These are phyloP conservation scores for Metschnikowia cubensis DNA, from an alignment of 805 yeast genomes.

Conservation along the genomic window DNA sequence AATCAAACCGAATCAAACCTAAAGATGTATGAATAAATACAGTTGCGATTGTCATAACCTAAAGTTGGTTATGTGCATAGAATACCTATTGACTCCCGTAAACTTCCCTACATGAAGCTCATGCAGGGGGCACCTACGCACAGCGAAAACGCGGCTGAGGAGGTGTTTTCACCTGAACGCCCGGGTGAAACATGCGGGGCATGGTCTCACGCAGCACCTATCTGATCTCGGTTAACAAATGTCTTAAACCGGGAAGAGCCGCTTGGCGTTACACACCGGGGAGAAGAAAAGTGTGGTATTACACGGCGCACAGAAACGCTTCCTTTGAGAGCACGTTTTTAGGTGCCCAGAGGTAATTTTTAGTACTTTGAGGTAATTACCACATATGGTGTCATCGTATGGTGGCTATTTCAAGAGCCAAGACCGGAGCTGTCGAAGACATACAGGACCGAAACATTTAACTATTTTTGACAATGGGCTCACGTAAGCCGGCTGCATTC, in stretches of 20 bases:
- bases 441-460: neutral
- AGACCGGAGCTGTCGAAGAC: neutral
- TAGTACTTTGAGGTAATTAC: neutral
- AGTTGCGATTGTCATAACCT: too few relatives aligned
- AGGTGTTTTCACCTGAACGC: neutral
- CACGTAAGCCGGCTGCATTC: neutral
- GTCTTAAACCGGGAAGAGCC: neutral
- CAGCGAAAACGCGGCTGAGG: neutral
- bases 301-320: neutral
- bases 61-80: neutral
- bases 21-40: too few relatives aligned
- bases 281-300: neutral
- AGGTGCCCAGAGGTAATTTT: neutral
- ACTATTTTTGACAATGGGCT: neutral
- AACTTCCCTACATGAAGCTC: slow-evolving; percentile 1
- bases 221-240: neutral
- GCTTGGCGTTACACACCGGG: neutral
- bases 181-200: neutral
- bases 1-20: neutral
- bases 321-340: neutral
- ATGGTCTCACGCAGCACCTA: neutral
- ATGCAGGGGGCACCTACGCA: slow-evolving; percentile 1
- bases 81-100: neutral
- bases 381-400: neutral
- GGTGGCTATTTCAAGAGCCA: neutral